Percentiles rank a stretch among this genome's conserved stretches.
Conservation (phyloP, 805 yeast genomes). For the Helenozyma rhizophorensis region DNA sequence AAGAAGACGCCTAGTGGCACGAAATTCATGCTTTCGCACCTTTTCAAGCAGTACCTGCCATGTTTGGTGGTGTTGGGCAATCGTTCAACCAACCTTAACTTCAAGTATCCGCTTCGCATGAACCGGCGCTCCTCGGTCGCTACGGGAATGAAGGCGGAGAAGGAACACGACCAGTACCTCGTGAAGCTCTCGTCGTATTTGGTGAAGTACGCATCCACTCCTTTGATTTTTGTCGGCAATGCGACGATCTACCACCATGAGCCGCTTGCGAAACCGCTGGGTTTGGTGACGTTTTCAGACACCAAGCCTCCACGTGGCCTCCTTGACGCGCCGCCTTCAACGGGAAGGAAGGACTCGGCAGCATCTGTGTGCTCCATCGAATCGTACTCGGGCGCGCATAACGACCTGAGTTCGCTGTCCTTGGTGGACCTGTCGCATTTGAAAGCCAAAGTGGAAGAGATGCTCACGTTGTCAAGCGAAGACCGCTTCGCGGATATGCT, state of each 20-base stretch:
- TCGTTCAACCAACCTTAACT: constrained; percentile 37
- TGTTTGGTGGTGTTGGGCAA: constrained; percentile 35
- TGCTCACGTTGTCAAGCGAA: constrained; percentile 1
- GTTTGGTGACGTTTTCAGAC: constrained; percentile 12
- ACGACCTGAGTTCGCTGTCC: constrained; percentile 1
- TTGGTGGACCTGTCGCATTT: background rate
- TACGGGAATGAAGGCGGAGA: constrained; percentile 4
- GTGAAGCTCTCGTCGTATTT: constrained; percentile 35
- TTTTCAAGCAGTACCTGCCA: constrained; percentile 40
- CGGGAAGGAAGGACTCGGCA: constrained; percentile 11
- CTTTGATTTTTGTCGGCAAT: constrained; percentile 35
- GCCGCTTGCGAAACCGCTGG: constrained; percentile 2
- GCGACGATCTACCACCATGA: constrained; percentile 15
- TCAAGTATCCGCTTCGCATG: constrained; percentile 35
- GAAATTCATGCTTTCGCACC: constrained; percentile 33
- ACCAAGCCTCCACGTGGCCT: constrained; percentile 1
- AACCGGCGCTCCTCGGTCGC: constrained; percentile 8
- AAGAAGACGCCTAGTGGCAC: constrained; percentile 17
- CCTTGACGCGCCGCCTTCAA: constrained; percentile 1
- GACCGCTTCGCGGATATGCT: constrained; percentile 22
- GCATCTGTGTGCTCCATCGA: constrained; percentile 14
- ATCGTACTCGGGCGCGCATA: constrained; percentile 6
- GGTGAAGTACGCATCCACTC: constrained; percentile 36
- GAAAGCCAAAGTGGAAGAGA: constrained; percentile 4
- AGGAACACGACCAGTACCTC: constrained; percentile 23